Base-by-base conservation (phyloP, 306 rosid species). In the Citrullus amarus region DNA sequence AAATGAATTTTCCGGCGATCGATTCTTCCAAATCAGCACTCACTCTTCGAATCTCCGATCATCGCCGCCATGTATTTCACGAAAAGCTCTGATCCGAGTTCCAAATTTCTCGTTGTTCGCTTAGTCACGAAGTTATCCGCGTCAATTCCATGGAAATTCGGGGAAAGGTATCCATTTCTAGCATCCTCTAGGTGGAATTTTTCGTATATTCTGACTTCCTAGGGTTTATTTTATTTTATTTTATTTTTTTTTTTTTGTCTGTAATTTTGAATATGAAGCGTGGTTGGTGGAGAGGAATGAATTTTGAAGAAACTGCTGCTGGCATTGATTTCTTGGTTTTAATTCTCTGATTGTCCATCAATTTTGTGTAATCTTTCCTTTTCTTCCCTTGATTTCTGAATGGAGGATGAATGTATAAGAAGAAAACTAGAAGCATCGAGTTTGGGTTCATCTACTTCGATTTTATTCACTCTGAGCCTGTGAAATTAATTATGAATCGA, bases 51-150 rank as follows among this genome's bases (percentile, higher is more conserved):
- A 84, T 92, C 59, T 86, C 91, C 82, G 92, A 88, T 79, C 94
- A 89, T 86, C 97, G 96, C 79, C 86, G 91, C 43, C 97, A 94
- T 77, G 94, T 85, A 62, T 94, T 94, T 84, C 97, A 88, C 82
- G 96, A 93, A 86, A 78, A 75, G 12, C 66, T n/a, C 79, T 85
- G 70, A 86, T 69, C 80, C 69, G 28, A 79, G 84, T 83, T 70
- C 65, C 56, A 48, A 70, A 3, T 71, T 80, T 48, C 71, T 84
- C 54, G 62, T 61, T 80, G 22, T 22, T 22, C 81, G 77, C 83
- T 55, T 51, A 38, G 54, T 44, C 7, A 38, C 58, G 71, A 82
- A 69, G 86, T 83, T 78, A 83, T 75, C 61, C 78, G 44, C 58
- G 13, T 25, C 61, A 48, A 14, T 18, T 34, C 61, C 78, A 51